Percentiles rank a stretch among this genome's conserved stretches.
These are phyloP conservation scores for Trametes versicolor DNA, from an alignment of 1,284 basidiomycete species.

Conservation along the genomic window DNA sequence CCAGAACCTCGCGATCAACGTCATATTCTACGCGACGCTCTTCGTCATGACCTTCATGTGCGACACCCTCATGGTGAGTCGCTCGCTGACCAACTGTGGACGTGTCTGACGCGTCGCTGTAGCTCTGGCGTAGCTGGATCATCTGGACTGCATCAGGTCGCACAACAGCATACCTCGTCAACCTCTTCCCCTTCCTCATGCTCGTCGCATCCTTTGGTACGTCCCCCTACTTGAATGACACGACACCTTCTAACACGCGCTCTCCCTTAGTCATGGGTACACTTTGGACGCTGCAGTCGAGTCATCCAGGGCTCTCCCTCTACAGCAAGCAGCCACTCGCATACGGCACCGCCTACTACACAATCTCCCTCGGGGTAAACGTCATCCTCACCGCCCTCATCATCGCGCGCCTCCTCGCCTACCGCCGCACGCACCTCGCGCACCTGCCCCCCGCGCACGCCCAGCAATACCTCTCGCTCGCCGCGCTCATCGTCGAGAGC, in stretches of 20 bases:
- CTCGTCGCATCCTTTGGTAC: slow-evolving; percentile 52
- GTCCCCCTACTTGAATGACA: slow-evolving; percentile 21
- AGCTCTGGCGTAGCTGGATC: slow-evolving; percentile 58
- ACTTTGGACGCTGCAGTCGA: slow-evolving; percentile 55
- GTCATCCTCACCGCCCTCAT: slow-evolving; percentile 57
- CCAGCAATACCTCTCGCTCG: slow-evolving; percentile 51
- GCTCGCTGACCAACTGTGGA: not conserved
- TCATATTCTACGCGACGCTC: slow-evolving; percentile 52
- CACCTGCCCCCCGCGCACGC: slow-evolving; percentile 48
- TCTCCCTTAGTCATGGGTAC: slow-evolving; percentile 50
- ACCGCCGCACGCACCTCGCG: slow-evolving; percentile 46
- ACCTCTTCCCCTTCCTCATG: slow-evolving; percentile 41
- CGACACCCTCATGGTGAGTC: slow-evolving; percentile 50
- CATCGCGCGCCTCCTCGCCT: slow-evolving; percentile 48
- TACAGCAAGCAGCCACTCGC: slow-evolving; percentile 52
- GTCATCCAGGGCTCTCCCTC: slow-evolving; percentile 50
- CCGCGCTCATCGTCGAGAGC: slow-evolving; percentile 53
- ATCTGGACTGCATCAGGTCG: slow-evolving; percentile 53
- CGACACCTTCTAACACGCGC: not conserved
- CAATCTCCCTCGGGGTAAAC: slow-evolving; percentile 55
- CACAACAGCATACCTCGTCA: slow-evolving; percentile 45
- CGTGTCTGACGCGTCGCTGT: not conserved
- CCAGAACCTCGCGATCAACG: slow-evolving; percentile 50
- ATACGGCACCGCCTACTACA: slow-evolving; percentile 50
- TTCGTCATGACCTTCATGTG: slow-evolving; percentile 49